A percentile compares a stretch with the other conserved stretches of the same genome.
Evolutionary conservation across 2,329 filamentous ascomycete species (phyloP).

Genomic region (Dryadomyces quercivorus): DNA sequence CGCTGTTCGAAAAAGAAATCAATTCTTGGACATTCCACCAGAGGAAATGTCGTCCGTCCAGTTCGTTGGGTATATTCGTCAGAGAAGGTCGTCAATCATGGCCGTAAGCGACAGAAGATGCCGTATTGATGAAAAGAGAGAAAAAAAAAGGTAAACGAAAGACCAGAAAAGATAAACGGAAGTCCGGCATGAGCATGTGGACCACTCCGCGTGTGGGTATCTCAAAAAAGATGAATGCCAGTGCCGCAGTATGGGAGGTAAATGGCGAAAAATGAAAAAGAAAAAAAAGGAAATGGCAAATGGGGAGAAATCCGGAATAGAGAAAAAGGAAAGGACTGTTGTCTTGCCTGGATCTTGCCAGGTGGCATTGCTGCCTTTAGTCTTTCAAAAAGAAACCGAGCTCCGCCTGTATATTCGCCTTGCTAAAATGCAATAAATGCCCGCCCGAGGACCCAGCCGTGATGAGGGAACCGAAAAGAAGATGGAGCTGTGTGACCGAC

Average conservation of each 20-base stretch:
- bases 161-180: constrained; percentile 12
- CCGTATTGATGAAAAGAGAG: constrained; percentile 17
- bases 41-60: neutral
- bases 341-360: constrained; percentile 7
- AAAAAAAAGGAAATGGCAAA: constrained; percentile 8
- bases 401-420: constrained; percentile 38
- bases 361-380: constrained; percentile 11
- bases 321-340: constrained; percentile 1
- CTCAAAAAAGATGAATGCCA: constrained; percentile 7
- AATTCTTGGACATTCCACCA: constrained; percentile 38
- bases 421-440: constrained; percentile 40
- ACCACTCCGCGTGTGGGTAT: constrained; percentile 8
- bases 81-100: constrained; percentile 11
- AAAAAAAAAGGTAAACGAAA: constrained; percentile 10
- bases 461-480: constrained; percentile 28
- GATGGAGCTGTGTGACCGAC: constrained; percentile 29
- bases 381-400: constrained; percentile 19
- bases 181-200: neutral
- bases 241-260: constrained; percentile 12
- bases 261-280: constrained; percentile 18
- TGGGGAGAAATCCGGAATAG: constrained; percentile 12
- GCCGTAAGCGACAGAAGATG: constrained; percentile 1
- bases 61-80: constrained; percentile 7
- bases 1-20: constrained; percentile 1
- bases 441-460: constrained; percentile 42